A percentile compares a stretch with the other conserved stretches of the same genome.
phyloP scores from a whole-genome alignment of 2,329 filamentous ascomycete species.

The Epichloe hybrida region DNA sequence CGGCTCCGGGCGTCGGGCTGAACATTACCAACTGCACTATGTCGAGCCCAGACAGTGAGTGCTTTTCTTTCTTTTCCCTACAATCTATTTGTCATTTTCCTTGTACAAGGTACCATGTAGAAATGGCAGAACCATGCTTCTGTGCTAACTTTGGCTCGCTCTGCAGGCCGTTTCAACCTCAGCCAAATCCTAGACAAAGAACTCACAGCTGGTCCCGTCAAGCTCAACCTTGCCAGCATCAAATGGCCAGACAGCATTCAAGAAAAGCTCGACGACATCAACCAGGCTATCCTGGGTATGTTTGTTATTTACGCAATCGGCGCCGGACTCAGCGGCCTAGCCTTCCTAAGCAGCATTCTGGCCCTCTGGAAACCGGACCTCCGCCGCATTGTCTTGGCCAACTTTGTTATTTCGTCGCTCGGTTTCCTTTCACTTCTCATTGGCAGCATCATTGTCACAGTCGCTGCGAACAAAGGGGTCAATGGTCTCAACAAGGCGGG shows the following conservation, averaged over 20 bases:
- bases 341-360: constrained; percentile 25
- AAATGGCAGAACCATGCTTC: background rate
- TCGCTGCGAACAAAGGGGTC: constrained; percentile 26
- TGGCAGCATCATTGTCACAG: constrained; percentile 30
- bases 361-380: constrained; percentile 21
- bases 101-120: background rate
- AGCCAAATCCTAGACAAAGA: constrained; percentile 32
- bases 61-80: background rate
- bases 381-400: constrained; percentile 17
- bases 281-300: constrained; percentile 31
- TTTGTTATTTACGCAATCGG: constrained; percentile 36
- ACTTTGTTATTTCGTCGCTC: constrained; percentile 23
- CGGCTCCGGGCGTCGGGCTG: constrained; percentile 20
- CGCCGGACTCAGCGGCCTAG: constrained; percentile 27
- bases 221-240: constrained; percentile 32
- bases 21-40: constrained; percentile 32
- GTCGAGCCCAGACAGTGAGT: constrained; percentile 4
- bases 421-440: constrained; percentile 25
- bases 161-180: constrained; percentile 30
- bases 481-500: constrained; percentile 29
- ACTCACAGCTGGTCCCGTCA: constrained; percentile 29
- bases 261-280: constrained; percentile 34
- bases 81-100: background rate
- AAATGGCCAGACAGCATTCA: constrained; percentile 30
- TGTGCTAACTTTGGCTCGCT: background rate